Base-by-base conservation (phyloP, 805 yeast genomes). In the Candida berthetii region DNA sequence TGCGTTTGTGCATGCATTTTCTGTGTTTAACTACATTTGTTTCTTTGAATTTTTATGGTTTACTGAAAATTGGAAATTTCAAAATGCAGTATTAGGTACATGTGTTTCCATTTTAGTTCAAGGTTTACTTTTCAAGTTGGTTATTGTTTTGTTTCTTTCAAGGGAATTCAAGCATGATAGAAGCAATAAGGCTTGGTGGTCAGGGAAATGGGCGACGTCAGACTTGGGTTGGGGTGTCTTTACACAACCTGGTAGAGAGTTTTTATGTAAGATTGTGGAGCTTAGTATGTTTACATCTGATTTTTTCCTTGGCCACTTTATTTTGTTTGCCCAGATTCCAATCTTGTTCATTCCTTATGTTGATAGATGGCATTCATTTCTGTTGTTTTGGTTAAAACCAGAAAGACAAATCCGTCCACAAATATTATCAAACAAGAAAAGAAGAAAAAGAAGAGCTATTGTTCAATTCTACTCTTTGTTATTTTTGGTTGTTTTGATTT, bases 181-280 rank as follows among this genome's bases (percentile, higher is more conserved):
- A 41, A 58, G 80, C 0, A 83, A 80, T 48, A 62, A 67, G 37
- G 81, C 87, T 0, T 79, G 84, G 84, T 80, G 85, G 85, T 74
- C 85, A 2, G 85, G 86, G 0, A 74, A 71, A 48, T 80, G 86
- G 86, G 45, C 74, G 7, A 66, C 68, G 1, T 66, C 82, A 0
- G 80, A 77, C 0, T 57, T 80, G 9, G 82, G 84, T 0, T 71
- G 76, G 74, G 60, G 69, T 35, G 60, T 72, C 0, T 43, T 80
- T 8, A 67, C 80, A 1, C 85, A 78, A 42, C 85, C 85, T 4
- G 45, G 67, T 3, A 59, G 85, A 46, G 86, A 80, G 50, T 73
- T 62, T 42, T 42, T 76, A 13, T 79, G 85, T 54, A 80, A 80
- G 52, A 56, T 70, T 6, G 64, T 69, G 19, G 87, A 80, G 47